These are phyloP conservation scores for Ganoderma lingzhi DNA, from an alignment of 1,284 basidiomycete genomes.

Conservation along the genomic window DNA sequence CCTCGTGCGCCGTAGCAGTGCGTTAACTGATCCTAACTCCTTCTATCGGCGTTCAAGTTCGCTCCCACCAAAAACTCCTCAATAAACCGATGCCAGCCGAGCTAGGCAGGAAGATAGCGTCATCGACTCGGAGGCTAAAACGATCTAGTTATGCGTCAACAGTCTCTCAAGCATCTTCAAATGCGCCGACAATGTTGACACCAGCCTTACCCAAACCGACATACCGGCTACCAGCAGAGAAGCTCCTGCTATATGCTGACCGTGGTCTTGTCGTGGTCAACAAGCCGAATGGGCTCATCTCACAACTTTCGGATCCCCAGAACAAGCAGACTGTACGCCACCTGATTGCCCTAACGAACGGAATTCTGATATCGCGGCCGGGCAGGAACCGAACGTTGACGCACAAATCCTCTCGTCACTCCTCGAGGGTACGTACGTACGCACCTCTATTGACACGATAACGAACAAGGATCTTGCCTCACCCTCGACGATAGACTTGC, in stretches of 20 bases:
- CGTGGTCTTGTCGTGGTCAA: slow-evolving; percentile 62
- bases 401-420: slow-evolving; percentile 14
- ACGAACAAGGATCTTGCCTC: slow-evolving; percentile 4
- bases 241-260: slow-evolving; percentile 54
- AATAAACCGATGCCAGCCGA: background rate
- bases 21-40: background rate
- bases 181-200: background rate
- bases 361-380: background rate
- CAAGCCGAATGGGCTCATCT: slow-evolving; percentile 67
- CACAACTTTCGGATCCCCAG: slow-evolving; percentile 46
- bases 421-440: slow-evolving; percentile 9
- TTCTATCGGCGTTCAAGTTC: too few species aligned
- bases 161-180: background rate
- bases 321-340: background rate
- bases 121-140: background rate
- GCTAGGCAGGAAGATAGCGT: background rate
- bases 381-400: slow-evolving; percentile 29
- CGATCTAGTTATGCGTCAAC: background rate
- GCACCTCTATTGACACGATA: background rate
- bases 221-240: slow-evolving; percentile 8
- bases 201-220: background rate
- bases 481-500: slow-evolving; percentile 47
- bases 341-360: background rate
- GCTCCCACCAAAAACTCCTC: background rate
- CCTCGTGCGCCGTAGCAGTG: background rate